Percentiles rank a stretch among this genome's conserved stretches.
phyloP scores from a whole-genome alignment of 495 filamentous ascomycete species.

The Saxispiralis lemnorum region DNA sequence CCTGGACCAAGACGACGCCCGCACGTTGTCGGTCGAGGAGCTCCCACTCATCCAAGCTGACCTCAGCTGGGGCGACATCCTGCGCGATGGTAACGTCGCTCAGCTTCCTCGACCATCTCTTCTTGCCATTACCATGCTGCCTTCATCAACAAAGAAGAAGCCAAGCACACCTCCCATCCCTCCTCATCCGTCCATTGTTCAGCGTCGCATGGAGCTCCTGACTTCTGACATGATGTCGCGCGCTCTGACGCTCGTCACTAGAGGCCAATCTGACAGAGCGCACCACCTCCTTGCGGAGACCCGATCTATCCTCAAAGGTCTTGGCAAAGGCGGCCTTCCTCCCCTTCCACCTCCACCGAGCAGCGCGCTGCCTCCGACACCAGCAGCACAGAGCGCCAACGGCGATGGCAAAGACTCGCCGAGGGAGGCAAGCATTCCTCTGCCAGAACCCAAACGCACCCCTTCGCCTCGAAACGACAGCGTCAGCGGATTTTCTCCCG shows the following conservation, averaged over 20 bases:
- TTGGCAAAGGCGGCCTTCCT: constrained; percentile 86
- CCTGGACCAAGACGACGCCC: constrained; percentile 69
- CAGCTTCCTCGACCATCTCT: constrained; percentile 80
- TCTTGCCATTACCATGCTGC: constrained; percentile 97
- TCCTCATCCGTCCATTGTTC: constrained; percentile 86
- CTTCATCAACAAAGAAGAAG: constrained; percentile 43
- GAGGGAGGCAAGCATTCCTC: constrained; percentile 12
- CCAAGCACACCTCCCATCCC: constrained; percentile 69
- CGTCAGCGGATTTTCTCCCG: constrained; percentile 41
- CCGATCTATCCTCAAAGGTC: constrained; percentile 81
- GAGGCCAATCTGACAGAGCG: constrained; percentile 83
- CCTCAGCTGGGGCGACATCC: constrained; percentile 80
- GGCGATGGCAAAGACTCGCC: not conserved
- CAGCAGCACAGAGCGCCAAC: constrained; percentile 6
- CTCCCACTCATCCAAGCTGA: constrained; percentile 92
- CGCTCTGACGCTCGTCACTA: constrained; percentile 75
- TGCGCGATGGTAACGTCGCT: constrained; percentile 73
- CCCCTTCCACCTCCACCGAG: constrained; percentile 51
- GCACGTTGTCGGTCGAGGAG: constrained; percentile 77
- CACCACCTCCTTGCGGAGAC: constrained; percentile 85
- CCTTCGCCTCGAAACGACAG: constrained; percentile 27
- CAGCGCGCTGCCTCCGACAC: constrained; percentile 18
- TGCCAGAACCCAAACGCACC: constrained; percentile 20
- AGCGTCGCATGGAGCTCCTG: constrained; percentile 91
- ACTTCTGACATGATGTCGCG: constrained; percentile 97